These are phyloP conservation scores for Monosporascus sp. DNA, from an alignment of 2,329 filamentous ascomycete species.

Conservation along the genomic window DNA sequence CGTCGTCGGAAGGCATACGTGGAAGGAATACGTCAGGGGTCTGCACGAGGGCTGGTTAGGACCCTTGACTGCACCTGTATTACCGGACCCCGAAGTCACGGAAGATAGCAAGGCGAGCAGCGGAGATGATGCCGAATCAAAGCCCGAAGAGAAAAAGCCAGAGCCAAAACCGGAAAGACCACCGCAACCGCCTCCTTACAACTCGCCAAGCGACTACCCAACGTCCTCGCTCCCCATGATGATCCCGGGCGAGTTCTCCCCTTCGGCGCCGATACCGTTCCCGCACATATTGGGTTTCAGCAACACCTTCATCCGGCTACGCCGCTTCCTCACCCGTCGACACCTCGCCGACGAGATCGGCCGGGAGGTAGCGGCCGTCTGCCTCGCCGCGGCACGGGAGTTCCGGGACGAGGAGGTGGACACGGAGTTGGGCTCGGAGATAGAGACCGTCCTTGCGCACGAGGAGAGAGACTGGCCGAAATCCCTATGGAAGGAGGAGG, in stretches of 20 bases:
- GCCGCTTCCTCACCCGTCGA: conserved; percentile 82
- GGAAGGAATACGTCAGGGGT: conserved; percentile 95
- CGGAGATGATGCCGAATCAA: conserved; percentile 26
- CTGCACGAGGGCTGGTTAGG: conserved; percentile 96
- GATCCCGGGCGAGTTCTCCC: conserved; percentile 67
- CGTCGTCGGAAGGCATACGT: conserved; percentile 83
- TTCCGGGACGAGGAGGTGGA: conserved; percentile 38
- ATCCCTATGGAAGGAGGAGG: conserved; percentile 57
- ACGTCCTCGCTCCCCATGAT: conserved; percentile 57
- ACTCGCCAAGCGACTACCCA: conserved; percentile 66
- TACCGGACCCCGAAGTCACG: conserved; percentile 21
- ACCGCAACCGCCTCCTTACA: conserved; percentile 67
- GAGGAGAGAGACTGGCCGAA: conserved; percentile 86
- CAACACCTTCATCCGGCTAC: conserved; percentile 80
- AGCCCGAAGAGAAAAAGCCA: conserved; percentile 44
- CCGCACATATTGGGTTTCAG: conserved; percentile 90
- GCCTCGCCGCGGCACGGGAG: conserved; percentile 57
- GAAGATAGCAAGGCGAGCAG: conserved; percentile 13
- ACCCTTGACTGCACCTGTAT: conserved; percentile 61
- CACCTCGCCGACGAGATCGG: conserved; percentile 83
- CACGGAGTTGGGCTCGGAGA: conserved; percentile 43
- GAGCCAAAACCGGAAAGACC: conserved; percentile 51
- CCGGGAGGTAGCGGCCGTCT: conserved; percentile 78
- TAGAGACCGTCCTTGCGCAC: conserved; percentile 56
- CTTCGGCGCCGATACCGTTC: conserved; percentile 67